phyloP scores from a whole-genome alignment of 2,329 filamentous ascomycete species.

The Cytospora leucostoma region DNA sequence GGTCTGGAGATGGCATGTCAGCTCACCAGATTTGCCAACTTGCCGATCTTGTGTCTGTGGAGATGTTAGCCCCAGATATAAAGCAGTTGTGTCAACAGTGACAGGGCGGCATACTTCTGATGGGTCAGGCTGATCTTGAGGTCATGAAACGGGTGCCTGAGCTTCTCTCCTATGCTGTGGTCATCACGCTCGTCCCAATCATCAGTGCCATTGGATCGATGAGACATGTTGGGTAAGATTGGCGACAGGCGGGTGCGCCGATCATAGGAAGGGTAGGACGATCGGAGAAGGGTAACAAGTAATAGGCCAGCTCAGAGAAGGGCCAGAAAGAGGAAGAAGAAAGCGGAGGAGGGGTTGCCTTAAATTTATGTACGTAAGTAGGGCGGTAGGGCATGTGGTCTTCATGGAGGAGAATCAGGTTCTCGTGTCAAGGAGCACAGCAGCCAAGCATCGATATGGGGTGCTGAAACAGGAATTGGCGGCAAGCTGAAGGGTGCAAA shows the following conservation, averaged over 20 bases:
- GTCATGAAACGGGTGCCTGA: constrained; percentile 51
- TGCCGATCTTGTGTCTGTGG: constrained; percentile 59
- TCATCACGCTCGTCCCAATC: constrained; percentile 15
- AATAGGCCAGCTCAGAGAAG: background rate
- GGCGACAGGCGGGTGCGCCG: background rate
- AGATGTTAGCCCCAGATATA: constrained; percentile 4
- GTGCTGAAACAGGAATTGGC: constrained; percentile 1
- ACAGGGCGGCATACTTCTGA: constrained; percentile 51
- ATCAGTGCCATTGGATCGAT: constrained; percentile 14
- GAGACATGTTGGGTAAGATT: constrained; percentile 16
- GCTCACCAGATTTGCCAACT: constrained; percentile 61
- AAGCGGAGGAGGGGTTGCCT: background rate
- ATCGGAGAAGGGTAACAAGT: constrained; percentile 1
- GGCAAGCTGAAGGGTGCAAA: background rate
- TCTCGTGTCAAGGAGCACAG: background rate
- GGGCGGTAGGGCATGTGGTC: background rate
- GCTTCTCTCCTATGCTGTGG: constrained; percentile 44
- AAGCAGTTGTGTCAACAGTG: background rate
- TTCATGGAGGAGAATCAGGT: background rate
- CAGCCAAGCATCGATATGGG: background rate
- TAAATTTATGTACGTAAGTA: background rate
- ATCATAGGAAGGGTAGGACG: background rate
- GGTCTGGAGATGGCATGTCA: background rate
- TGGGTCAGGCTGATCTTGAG: constrained; percentile 59
- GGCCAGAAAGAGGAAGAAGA: background rate